These are phyloP conservation scores for Arthrobotrys iridis DNA, from an alignment of 2,329 filamentous ascomycete species.

Conservation along the genomic window DNA sequence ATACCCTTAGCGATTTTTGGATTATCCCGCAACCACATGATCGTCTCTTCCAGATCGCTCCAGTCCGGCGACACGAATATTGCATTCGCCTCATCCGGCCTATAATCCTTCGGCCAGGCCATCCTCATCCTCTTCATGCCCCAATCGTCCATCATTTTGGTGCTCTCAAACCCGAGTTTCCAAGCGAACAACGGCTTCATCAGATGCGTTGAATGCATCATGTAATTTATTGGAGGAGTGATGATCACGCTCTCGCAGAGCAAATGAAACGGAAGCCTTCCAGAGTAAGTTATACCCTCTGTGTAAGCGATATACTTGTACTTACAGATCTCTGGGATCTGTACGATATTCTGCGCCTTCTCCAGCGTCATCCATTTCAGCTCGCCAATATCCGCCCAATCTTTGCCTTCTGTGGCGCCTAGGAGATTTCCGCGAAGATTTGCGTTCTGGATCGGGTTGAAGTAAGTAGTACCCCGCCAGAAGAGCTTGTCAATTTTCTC, in stretches of 20 bases:
- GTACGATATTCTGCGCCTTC: conserved; percentile 64
- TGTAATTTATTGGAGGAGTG: conserved; percentile 63
- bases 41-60: conserved; percentile 65
- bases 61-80: conserved; percentile 67
- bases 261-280: conserved; percentile 67
- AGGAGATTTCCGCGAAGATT: conserved; percentile 64
- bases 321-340: conserved; percentile 66
- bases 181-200: conserved; percentile 64
- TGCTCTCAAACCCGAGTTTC: conserved; percentile 56
- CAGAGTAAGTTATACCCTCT: conserved; percentile 68
- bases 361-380: conserved; percentile 60
- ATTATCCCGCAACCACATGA: conserved; percentile 64
- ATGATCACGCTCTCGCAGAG: conserved; percentile 66
- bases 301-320: conserved; percentile 68
- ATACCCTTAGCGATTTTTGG: conserved; percentile 62
- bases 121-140: conserved; percentile 42
- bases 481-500: conserved; percentile 59
- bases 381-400: conserved; percentile 66
- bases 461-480: conserved; percentile 66
- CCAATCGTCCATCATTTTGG: conserved; percentile 25
- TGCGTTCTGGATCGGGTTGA: conserved; percentile 63
- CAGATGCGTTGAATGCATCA: conserved; percentile 67
- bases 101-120: conserved; percentile 63
- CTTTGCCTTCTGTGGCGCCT: conserved; percentile 59
- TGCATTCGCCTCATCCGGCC: conserved; percentile 63